Evolutionary conservation across 2,329 filamentous ascomycete species (phyloP), one percentile per base, ranked within the genome.

Genomic region (Epichloe typhina): DNA sequence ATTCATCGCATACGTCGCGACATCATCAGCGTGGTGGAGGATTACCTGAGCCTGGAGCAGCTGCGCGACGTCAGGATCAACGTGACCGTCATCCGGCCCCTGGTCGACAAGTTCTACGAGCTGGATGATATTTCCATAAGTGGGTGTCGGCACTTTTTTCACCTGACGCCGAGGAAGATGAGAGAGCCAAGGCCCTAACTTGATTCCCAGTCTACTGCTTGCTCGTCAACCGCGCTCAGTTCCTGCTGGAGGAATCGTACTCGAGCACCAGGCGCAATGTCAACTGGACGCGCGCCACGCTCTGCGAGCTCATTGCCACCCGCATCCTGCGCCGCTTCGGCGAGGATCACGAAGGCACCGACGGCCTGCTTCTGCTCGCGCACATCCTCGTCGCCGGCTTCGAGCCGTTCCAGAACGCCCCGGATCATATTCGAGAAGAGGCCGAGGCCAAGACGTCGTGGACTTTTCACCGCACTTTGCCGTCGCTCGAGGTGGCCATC

Each of bases 371-470:
- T 4, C 71, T 88, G 21, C 73, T 93, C 5, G 81, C 87, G 5
- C 86, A 90, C 58, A 84, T 93, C 35, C 76, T 93, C 19, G 84
- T 94, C 13, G 85, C 86, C 15, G 85, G 86, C 13, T 93, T 94
- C 59, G 84, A 89, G 59, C 87, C 88, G 1, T 93, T 93, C 59
- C 87, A 93, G 66, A 87, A 87, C 57, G 86, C 86, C 0, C 88
- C 88, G 0, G 69, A 74, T 1, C 76, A 84, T 50, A 75, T 90
- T 40, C 73, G 79, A 37, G 70, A 73, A 15, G 74, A 84, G 56
- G 79, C 77, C 33, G 71, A 75, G 55, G 64, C 69, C 23, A 72
- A 70, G 39, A 67, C 68, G 13, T 67, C 71, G 2, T 76, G 72
- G 69, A 70, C 68, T 37, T 68, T 74, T 52, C 67, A 74, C 53